phyloP scores from a whole-genome alignment of 1,284 basidiomycete genomes.

The Ustilago nuda region DNA sequence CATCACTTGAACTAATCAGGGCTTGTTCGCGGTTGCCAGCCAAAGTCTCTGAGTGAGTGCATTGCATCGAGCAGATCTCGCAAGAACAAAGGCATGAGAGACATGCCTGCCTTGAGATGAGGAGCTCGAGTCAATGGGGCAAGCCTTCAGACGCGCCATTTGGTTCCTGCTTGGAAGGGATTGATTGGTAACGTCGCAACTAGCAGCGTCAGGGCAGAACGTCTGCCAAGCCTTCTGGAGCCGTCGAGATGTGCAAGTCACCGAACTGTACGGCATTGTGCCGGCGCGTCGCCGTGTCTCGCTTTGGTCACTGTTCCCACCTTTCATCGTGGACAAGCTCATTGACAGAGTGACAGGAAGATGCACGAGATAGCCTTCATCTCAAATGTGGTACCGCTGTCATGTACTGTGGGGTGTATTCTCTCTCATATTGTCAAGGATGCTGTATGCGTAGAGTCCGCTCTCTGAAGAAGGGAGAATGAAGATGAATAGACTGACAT shows the following conservation, averaged over 20 bases:
- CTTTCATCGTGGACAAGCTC: neutral
- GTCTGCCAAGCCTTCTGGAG: conserved; percentile 29
- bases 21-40: neutral
- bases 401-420: neutral
- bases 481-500: neutral
- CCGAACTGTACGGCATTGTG: neutral
- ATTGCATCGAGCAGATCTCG: neutral
- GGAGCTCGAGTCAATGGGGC: neutral
- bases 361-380: neutral
- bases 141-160: neutral
- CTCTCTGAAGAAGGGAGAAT: neutral
- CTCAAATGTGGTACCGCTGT: neutral
- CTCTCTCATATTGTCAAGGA: neutral
- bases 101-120: neutral
- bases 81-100: neutral
- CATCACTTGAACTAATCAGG: neutral
- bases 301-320: neutral
- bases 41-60: neutral
- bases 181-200: neutral
- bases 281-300: neutral
- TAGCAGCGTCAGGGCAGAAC: neutral
- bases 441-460: neutral
- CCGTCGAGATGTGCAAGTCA: conserved; percentile 7
- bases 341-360: neutral
- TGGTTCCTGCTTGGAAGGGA: neutral